A percentile compares a stretch with the other conserved stretches of the same genome.
Conservation (phyloP, 768 basidiomycete species). For the Tricholoma sp. region DNA sequence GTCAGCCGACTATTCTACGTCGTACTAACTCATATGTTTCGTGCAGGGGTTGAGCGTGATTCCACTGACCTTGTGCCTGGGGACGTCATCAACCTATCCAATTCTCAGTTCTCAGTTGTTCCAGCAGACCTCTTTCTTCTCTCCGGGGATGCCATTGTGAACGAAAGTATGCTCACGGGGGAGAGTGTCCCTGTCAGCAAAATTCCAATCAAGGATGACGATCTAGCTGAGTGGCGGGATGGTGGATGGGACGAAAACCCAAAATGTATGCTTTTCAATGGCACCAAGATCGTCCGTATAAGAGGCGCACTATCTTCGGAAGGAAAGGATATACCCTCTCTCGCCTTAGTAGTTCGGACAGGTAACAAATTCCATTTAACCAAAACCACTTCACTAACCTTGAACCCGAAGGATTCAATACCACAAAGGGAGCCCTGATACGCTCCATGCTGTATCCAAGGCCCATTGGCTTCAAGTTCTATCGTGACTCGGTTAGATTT, state of each 20-base stretch:
- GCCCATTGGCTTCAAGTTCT: slow-evolving; percentile 98
- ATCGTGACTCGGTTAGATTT: slow-evolving; percentile 86
- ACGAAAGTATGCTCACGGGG: slow-evolving; percentile 98
- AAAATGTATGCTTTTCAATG: slow-evolving; percentile 84
- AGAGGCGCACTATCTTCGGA: slow-evolving; percentile 56
- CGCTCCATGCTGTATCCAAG: slow-evolving; percentile 99
- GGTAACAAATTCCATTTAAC: slow-evolving; percentile 37
- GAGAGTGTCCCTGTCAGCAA: slow-evolving; percentile 98
- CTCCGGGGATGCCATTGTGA: slow-evolving; percentile 95
- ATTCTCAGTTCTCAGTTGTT: slow-evolving; percentile 62
- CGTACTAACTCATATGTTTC: slow-evolving; percentile 2
- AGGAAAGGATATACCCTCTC: slow-evolving; percentile 51
- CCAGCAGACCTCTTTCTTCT: slow-evolving; percentile 92
- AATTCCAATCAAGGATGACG: slow-evolving; percentile 74
- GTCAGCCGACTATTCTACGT: slow-evolving; percentile 19
- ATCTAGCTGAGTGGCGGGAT: slow-evolving; percentile 65
- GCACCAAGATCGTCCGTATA: slow-evolving; percentile 87
- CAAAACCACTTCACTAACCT: slow-evolving; percentile 2
- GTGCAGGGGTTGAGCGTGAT: slow-evolving; percentile 61
- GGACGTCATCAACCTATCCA: slow-evolving; percentile 87
- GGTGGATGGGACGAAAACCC: slow-evolving; percentile 60
- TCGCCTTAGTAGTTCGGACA: slow-evolving; percentile 83
- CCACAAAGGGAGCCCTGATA: slow-evolving; percentile 93
- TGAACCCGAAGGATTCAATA: slow-evolving; percentile 68
- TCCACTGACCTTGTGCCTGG: slow-evolving; percentile 86